Evolutionary conservation across 345 rosid genomes (phyloP).

Genomic region (Durio zibethinus): DNA sequence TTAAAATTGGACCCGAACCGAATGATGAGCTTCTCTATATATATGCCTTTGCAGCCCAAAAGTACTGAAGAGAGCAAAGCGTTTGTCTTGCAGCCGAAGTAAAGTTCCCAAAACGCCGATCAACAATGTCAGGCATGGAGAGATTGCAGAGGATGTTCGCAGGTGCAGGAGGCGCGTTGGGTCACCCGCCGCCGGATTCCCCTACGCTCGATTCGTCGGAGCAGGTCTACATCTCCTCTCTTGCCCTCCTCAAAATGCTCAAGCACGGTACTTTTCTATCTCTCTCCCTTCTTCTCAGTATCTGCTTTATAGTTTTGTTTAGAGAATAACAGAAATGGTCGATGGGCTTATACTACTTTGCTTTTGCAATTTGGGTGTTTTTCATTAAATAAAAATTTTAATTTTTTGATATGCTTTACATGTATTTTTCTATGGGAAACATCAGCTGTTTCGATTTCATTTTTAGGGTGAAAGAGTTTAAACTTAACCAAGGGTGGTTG

Average conservation of each 20-base stretch:
- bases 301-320: background rate
- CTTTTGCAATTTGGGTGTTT: background rate
- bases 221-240: slow-evolving; percentile 97
- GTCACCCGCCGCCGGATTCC: slow-evolving; percentile 89
- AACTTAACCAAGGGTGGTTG: background rate
- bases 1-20: background rate
- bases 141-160: slow-evolving; percentile 84
- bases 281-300: background rate
- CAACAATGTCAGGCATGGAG: slow-evolving; percentile 59
- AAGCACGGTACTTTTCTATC: slow-evolving; percentile 50
- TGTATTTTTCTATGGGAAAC: background rate
- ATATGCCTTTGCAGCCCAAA: background rate
- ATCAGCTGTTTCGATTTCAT: background rate
- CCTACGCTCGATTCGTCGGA: slow-evolving; percentile 94
- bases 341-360: background rate
- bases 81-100: slow-evolving; percentile 19
- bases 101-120: background rate
- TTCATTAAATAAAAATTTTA: background rate
- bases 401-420: background rate
- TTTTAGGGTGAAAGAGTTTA: background rate
- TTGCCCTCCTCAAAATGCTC: slow-evolving; percentile 97
- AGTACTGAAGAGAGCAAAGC: background rate
- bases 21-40: background rate
- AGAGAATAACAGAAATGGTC: background rate
- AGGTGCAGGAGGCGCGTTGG: slow-evolving; percentile 82